A percentile compares a stretch with the other conserved stretches of the same genome.
Evolutionary conservation across 768 basidiomycete genomes (phyloP).

Genomic region (Boletus sp.): DNA sequence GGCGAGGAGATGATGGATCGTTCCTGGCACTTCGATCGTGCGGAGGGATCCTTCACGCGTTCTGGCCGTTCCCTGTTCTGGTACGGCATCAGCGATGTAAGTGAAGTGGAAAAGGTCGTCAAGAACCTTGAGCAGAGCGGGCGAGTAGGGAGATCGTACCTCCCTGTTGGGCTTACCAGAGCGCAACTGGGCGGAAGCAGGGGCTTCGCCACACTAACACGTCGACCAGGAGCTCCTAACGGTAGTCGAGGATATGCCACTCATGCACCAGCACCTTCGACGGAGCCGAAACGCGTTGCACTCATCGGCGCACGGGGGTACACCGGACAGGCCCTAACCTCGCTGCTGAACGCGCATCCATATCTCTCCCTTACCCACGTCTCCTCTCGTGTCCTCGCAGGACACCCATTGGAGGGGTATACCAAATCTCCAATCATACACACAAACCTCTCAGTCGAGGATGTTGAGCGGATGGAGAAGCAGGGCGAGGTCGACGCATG

Average conservation of each 20-base stretch:
- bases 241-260: slow-evolving; percentile 81
- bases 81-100: slow-evolving; percentile 92
- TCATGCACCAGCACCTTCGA: slow-evolving; percentile 43
- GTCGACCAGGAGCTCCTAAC: slow-evolving; percentile 37
- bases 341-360: slow-evolving; percentile 86
- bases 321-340: slow-evolving; percentile 90
- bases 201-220: slow-evolving; percentile 24
- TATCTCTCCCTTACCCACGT: slow-evolving; percentile 90
- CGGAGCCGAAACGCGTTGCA: slow-evolving; percentile 83
- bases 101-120: slow-evolving; percentile 87
- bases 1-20: slow-evolving; percentile 87
- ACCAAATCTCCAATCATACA: slow-evolving; percentile 72
- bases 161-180: slow-evolving; percentile 48
- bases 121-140: slow-evolving; percentile 71
- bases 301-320: slow-evolving; percentile 95
- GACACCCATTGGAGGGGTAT: slow-evolving; percentile 76
- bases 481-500: slow-evolving; percentile 92
- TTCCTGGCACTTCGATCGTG: slow-evolving; percentile 97
- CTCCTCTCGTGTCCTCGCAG: slow-evolving; percentile 92
- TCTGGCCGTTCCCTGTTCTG: slow-evolving; percentile 95
- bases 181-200: slow-evolving; percentile 23
- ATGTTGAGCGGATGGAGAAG: slow-evolving; percentile 89
- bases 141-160: slow-evolving; percentile 83
- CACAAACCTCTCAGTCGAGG: slow-evolving; percentile 71
- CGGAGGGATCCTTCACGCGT: slow-evolving; percentile 95